Conservation (phyloP, 257 asterid genomes). For the Solanum raphanifolium region DNA sequence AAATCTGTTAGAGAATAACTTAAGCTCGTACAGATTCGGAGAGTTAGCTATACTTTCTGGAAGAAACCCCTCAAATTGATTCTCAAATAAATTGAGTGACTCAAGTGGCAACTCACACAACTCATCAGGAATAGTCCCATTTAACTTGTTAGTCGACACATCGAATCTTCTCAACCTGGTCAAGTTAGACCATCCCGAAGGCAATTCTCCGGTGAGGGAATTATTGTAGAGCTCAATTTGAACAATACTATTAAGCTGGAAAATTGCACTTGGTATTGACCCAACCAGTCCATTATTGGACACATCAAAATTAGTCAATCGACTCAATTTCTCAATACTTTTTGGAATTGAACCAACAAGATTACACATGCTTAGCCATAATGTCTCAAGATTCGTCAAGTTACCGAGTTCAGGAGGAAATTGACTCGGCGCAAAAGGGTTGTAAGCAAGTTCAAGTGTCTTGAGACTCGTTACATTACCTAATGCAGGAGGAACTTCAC, state of each 20-base stretch:
- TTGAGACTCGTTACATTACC: conserved; percentile 55
- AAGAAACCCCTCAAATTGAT: conserved; percentile 48
- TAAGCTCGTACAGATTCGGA: conserved; percentile 45
- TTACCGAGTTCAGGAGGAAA: conserved; percentile 63
- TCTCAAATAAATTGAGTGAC: conserved; percentile 52
- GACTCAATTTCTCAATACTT: conserved; percentile 30
- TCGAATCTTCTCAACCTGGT: conserved; percentile 60
- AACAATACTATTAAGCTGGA: conserved; percentile 34
- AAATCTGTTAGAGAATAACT: conserved; percentile 37
- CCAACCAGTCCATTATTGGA: conserved; percentile 46
- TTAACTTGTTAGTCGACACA: conserved; percentile 45
- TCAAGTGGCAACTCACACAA: conserved; percentile 62
- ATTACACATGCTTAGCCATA: conserved; percentile 46
- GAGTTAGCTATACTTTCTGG: conserved; percentile 63
- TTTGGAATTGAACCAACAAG: conserved; percentile 53
- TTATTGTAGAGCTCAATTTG: conserved; percentile 70
- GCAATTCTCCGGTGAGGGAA: conserved; percentile 41
- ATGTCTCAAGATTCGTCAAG: conserved; percentile 38
- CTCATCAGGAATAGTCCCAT: conserved; percentile 57
- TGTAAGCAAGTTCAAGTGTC: conserved; percentile 38
- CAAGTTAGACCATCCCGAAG: conserved; percentile 66
- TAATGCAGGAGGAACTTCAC: conserved; percentile 42
- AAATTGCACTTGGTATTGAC: conserved; percentile 31
- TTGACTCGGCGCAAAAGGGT: conserved; percentile 38
- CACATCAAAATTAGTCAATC: conserved; percentile 53